Percentiles rank a stretch among this genome's conserved stretches.
phyloP scores from a whole-genome alignment of 1,284 basidiomycete species.

The Ganoderma lingzhi region DNA sequence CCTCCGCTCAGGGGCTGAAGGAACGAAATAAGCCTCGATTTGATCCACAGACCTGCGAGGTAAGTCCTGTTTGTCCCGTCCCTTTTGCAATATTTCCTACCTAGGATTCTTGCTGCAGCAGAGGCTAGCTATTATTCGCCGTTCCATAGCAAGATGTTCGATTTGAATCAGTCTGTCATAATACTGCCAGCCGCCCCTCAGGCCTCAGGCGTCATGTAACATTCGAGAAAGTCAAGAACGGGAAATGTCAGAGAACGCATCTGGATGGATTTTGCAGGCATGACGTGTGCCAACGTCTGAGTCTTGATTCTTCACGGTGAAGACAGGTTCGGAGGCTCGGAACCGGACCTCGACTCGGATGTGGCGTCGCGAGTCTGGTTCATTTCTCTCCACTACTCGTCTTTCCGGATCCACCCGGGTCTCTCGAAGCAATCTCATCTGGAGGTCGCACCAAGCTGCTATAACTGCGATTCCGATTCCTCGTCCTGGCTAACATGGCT shows the following conservation, averaged over 20 bases:
- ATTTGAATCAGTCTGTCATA: not conserved
- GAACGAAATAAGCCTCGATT: conserved; percentile 15
- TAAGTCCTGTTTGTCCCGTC: not conserved
- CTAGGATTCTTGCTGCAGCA: not conserved
- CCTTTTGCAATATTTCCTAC: not conserved
- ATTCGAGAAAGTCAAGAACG: not conserved
- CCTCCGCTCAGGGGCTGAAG: conserved; percentile 39
- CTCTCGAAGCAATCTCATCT: not conserved
- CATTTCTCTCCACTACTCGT: not conserved
- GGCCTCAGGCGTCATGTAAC: not conserved
- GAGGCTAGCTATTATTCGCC: not conserved
- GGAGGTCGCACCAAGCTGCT: not conserved
- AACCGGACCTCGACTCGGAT: not conserved
- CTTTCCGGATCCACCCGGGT: not conserved
- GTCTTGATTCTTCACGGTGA: conserved; percentile 16
- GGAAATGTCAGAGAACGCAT: not conserved
- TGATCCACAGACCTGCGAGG: too few relatives aligned
- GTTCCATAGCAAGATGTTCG: not conserved
- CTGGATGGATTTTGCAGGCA: not conserved
- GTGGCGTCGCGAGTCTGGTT: not conserved
- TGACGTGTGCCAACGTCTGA: not conserved
- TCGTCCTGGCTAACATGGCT: not conserved
- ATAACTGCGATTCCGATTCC: not conserved
- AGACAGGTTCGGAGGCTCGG: not conserved
- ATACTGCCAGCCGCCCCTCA: not conserved